phyloP scores from a whole-genome alignment of 2,329 filamentous ascomycete genomes.

The Colletotrichum graminicola region DNA sequence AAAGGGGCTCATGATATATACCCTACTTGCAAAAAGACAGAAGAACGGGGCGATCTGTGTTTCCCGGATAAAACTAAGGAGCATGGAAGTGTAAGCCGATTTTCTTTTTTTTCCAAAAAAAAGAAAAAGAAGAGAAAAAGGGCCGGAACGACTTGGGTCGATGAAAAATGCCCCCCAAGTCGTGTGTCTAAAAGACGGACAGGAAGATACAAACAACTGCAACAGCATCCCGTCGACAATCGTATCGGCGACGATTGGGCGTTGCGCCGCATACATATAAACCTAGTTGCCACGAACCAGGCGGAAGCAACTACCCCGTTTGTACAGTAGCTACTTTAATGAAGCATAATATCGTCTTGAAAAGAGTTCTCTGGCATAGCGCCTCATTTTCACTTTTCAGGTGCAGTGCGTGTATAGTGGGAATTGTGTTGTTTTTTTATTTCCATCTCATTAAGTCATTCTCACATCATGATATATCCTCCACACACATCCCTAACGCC shows the following conservation, averaged over 20 bases:
- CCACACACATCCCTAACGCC: slow-evolving; percentile 4
- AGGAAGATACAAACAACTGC: background rate
- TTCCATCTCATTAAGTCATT: slow-evolving; percentile 42
- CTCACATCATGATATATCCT: slow-evolving; percentile 41
- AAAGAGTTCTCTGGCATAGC: background rate
- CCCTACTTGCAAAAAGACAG: too few species aligned
- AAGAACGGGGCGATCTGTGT: background rate
- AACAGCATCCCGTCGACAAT: background rate
- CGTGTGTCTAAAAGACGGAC: background rate
- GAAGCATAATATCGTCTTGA: background rate
- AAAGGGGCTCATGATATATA: background rate
- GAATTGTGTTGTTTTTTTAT: slow-evolving; percentile 2
- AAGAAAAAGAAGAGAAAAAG: too few species aligned
- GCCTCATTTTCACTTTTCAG: slow-evolving; percentile 23
- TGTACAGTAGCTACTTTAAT: background rate
- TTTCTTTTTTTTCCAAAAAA: too few species aligned
- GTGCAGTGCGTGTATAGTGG: slow-evolving; percentile 10
- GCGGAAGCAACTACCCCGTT: background rate
- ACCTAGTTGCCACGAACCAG: background rate
- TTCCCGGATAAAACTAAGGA: too few species aligned
- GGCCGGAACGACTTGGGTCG: background rate
- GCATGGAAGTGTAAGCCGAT: background rate
- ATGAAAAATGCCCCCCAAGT: background rate
- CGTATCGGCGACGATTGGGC: background rate
- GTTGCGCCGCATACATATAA: background rate